Percentiles rank a stretch among this genome's conserved stretches.
These are phyloP conservation scores for Coniosporium apollinis DNA, from an alignment of 495 filamentous ascomycete genomes.

Conservation along the genomic window DNA sequence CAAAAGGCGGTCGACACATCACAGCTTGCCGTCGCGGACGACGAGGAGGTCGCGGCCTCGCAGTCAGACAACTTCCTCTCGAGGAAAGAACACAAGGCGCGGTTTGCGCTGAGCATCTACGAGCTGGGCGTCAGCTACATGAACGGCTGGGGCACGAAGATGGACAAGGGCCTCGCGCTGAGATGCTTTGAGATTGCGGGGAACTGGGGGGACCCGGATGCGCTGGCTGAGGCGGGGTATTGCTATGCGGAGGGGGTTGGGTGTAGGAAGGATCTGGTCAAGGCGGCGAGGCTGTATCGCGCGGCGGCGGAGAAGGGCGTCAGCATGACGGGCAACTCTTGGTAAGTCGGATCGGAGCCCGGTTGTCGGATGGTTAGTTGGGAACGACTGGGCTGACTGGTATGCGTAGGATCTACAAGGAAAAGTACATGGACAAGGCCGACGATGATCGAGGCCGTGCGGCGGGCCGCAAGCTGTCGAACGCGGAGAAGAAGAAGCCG, in stretches of 20 bases:
- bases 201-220: conserved; percentile 93
- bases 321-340: conserved; percentile 95
- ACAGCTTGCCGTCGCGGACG: conserved; percentile 62
- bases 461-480: conserved; percentile 8
- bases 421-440: conserved; percentile 63
- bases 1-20: conserved; percentile 78
- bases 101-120: conserved; percentile 89
- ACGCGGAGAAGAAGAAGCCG: conserved; percentile 34
- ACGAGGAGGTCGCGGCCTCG: conserved; percentile 41
- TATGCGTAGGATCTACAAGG: conserved; percentile 66
- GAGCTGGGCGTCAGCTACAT: conserved; percentile 93
- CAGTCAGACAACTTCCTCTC: conserved; percentile 35
- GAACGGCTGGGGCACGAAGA: conserved; percentile 93
- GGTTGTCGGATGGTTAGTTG: neutral
- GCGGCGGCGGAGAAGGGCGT: conserved; percentile 82
- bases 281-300: conserved; percentile 80
- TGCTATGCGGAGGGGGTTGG: conserved; percentile 27
- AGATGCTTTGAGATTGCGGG: conserved; percentile 93
- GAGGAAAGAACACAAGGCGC: conserved; percentile 64
- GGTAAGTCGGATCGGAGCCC: conserved; percentile 39
- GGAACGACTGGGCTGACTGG: conserved; percentile 3
- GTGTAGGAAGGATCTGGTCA: conserved; percentile 90
- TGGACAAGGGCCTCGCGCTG: conserved; percentile 75
- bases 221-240: conserved; percentile 37
- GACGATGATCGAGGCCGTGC: conserved; percentile 24